Evolutionary conservation across 2,329 filamentous ascomycete species (phyloP), one percentile per base, ranked within the genome.

Genomic region (Bertia moriformis): DNA sequence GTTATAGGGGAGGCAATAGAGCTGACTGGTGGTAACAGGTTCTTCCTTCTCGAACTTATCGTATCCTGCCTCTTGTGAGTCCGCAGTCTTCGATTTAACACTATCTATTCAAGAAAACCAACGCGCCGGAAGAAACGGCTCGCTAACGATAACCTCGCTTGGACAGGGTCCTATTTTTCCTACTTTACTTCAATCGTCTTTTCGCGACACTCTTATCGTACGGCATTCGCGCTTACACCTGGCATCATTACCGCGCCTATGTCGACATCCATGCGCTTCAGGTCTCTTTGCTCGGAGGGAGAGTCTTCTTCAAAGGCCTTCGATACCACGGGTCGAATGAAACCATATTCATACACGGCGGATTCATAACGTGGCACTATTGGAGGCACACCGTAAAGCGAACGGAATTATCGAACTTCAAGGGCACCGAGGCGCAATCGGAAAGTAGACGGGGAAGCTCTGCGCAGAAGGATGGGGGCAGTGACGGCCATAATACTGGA

Each of bases 311-410:
- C 66, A 94, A 89, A 46, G 86, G 85, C 36, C 66, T 98, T 39
- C 80, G 84, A 47, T 98, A 98, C 55, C 88, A 98, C 58, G 91
- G 85, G 30, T 80, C 89, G 52, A 98, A 98, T 56, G 86, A 96
- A 61, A 93, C 89, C 0, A 86, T 96, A 39, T 63, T 93, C 37
- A 69, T 98, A 10, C 88, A 96, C 49, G 83, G 88, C 55, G 91
- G 91, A 12, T 83, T 91, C 54, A 77, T 98, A 46, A 96, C 91
- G 32, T 98, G 91, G 91, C 73, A 81, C 45, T 98, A 96, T 58
- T 98, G 91, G 91, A 65, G 89, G 47, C 78, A 86, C 37, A 73
- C 78, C 43, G 87, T 94, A 30, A 78, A 82, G 39, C 71, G 83
- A 43, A 78, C 79, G 33, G 71, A 83, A 36, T 60, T 88, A 40